phyloP scores from a whole-genome alignment of 352 stramenopile genomes.

The Elongisporangium prolatum region DNA sequence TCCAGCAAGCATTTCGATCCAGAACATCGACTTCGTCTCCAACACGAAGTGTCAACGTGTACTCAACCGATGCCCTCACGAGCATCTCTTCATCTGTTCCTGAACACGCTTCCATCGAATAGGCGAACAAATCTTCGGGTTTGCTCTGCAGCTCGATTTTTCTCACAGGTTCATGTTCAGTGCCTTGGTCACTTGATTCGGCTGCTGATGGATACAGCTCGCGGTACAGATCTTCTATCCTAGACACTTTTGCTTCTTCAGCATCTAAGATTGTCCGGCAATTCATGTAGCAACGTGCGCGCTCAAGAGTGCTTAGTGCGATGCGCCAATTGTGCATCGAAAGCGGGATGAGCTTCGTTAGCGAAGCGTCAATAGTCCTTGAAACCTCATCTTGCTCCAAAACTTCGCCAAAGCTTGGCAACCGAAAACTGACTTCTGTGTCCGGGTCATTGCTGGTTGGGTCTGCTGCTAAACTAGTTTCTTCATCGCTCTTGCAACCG shows the following conservation, averaged over 20 bases:
- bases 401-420: conserved; percentile 43
- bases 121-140: conserved; percentile 46
- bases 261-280: conserved; percentile 43
- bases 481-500: background rate
- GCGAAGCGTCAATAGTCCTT: conserved; percentile 35
- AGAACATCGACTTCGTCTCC: conserved; percentile 77
- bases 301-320: conserved; percentile 56
- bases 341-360: conserved; percentile 48
- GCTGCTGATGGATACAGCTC: conserved; percentile 32
- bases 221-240: conserved; percentile 54
- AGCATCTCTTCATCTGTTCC: conserved; percentile 13
- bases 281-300: conserved; percentile 44
- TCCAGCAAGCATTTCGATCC: conserved; percentile 76
- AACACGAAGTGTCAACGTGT: conserved; percentile 39
- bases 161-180: conserved; percentile 4
- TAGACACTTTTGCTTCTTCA: conserved; percentile 28
- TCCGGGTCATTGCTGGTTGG: background rate
- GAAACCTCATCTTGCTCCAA: conserved; percentile 81
- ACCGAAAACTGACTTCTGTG: background rate
- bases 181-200: conserved; percentile 3
- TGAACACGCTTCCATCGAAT: conserved; percentile 23
- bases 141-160: conserved; percentile 26
- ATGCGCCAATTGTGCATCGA: conserved; percentile 70
- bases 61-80: conserved; percentile 66
- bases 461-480: background rate